phyloP scores from a whole-genome alignment of 139 green algal genomes.

The Chlorella sp. region DNA sequence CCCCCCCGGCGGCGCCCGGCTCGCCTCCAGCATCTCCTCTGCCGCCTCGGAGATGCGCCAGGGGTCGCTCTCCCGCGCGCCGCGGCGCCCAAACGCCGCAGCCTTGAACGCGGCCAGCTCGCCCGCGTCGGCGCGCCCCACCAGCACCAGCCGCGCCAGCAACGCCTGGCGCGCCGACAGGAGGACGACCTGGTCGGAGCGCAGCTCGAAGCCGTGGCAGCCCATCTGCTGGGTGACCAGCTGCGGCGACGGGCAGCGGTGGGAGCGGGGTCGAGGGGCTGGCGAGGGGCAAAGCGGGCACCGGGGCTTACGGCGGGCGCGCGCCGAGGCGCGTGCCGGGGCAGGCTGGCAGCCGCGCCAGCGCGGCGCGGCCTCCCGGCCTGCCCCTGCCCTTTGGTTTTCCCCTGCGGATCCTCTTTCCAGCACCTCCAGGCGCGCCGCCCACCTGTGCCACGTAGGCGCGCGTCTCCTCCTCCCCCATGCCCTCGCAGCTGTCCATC shows the following conservation, averaged over 20 bases:
- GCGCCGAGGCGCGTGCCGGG: no score
- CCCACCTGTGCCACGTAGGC: constrained; percentile 57
- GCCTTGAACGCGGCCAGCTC: constrained; percentile 43
- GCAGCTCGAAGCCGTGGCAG: constrained; percentile 37
- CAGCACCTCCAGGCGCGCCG: no score
- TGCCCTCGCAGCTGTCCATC: constrained; percentile 48
- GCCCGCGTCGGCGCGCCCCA: constrained; percentile 30
- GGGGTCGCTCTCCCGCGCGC: neutral
- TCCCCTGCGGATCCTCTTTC: no score
- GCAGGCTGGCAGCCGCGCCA: no score
- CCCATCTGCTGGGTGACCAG: constrained; percentile 44
- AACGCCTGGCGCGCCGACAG: constrained; percentile 69
- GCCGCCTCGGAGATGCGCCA: constrained; percentile 43
- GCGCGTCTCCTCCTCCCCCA: constrained; percentile 57
- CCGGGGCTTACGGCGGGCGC: no score
- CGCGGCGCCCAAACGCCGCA: constrained; percentile 59
- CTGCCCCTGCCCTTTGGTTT: no score
- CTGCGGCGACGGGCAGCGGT: no score
- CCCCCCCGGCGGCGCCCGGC: neutral
- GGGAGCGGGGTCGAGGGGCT: no score
- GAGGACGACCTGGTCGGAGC: constrained; percentile 71
- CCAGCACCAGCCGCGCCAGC: constrained; percentile 64
- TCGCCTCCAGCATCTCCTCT: constrained; percentile 56
- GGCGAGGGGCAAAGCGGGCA: no score
- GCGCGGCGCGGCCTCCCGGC: no score